A percentile compares a stretch with the other conserved stretches of the same genome.
Evolutionary conservation across 1,284 basidiomycete genomes (phyloP).

Genomic region (Fistulina hepatica): DNA sequence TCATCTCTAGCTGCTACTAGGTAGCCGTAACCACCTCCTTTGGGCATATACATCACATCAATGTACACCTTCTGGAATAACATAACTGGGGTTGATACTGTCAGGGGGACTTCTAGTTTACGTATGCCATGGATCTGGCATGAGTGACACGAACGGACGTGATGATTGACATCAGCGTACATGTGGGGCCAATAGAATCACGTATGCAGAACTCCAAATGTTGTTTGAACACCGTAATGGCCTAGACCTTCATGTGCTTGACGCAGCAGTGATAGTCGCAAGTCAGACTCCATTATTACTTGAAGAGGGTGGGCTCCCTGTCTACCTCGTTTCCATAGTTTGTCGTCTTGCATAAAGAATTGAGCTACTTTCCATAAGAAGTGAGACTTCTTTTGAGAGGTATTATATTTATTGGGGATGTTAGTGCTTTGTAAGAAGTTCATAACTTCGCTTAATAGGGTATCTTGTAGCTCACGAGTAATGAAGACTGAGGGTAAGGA

Average conservation of each 20-base stretch:
- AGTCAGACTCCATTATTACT: slow-evolving; percentile 1
- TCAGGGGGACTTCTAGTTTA: slow-evolving; percentile 2
- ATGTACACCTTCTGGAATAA: slow-evolving; percentile 7
- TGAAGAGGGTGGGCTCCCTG: slow-evolving; percentile 10
- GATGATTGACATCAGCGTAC: slow-evolving; percentile 4
- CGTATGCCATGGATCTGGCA: slow-evolving; percentile 1
- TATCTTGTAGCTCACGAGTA: too few species aligned
- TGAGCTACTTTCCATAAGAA: too few species aligned
- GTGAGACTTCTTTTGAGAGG: too few species aligned
- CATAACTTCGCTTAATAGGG: too few species aligned
- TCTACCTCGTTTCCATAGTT: too few species aligned
- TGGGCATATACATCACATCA: slow-evolving; percentile 7
- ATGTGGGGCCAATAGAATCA: slow-evolving; percentile 7
- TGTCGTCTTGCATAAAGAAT: too few species aligned
- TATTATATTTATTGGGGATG: too few species aligned
- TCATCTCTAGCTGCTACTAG: slow-evolving; percentile 18
- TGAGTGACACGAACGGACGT: slow-evolving; percentile 4
- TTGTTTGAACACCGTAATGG: background rate
- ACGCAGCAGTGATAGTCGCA: slow-evolving; percentile 4
- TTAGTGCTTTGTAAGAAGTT: too few species aligned
- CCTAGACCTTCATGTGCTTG: slow-evolving; percentile 5
- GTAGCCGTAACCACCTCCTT: slow-evolving; percentile 4
- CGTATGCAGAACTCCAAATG: background rate
- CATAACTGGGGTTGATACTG: background rate
- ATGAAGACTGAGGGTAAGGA: too few species aligned